Conservation (phyloP, 306 rosid genomes). For the Psophocarpus tetragonolobus region DNA sequence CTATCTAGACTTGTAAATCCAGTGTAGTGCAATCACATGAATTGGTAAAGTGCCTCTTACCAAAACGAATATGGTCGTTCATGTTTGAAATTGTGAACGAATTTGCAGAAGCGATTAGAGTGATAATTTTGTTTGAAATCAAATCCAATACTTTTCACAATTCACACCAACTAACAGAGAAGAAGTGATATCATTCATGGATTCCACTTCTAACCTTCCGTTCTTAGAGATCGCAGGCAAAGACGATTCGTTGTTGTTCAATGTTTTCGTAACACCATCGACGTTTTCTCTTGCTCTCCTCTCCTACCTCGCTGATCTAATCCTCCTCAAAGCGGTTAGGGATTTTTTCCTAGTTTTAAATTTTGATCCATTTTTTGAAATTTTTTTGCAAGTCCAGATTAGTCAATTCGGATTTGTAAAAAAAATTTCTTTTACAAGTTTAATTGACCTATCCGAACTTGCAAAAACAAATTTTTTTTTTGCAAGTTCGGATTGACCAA, state of each 20-base stretch:
- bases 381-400: too few species aligned
- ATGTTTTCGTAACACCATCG: neutral
- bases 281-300: slow-evolving; percentile 72
- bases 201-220: slow-evolving; percentile 61
- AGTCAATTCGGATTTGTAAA: too few species aligned
- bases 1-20: too few species aligned
- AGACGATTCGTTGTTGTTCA: slow-evolving; percentile 68
- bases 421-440: too few species aligned
- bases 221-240: slow-evolving; percentile 72
- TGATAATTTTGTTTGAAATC: too few species aligned
- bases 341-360: too few species aligned
- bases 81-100: slow-evolving; percentile 43
- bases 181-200: slow-evolving; percentile 45
- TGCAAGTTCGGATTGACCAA: too few species aligned
- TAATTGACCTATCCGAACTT: too few species aligned
- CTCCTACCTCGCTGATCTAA: slow-evolving; percentile 57
- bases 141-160: slow-evolving; percentile 17
- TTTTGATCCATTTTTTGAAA: too few species aligned
- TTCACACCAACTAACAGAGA: neutral
- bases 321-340: slow-evolving; percentile 50
- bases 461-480: too few species aligned
- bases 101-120: slow-evolving; percentile 1
- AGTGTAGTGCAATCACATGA: too few species aligned
- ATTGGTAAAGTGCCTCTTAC: too few species aligned
- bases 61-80: slow-evolving; percentile 26